These are phyloP conservation scores for Penicillium pancosmium DNA, from an alignment of 495 filamentous ascomycete genomes.

Conservation along the genomic window DNA sequence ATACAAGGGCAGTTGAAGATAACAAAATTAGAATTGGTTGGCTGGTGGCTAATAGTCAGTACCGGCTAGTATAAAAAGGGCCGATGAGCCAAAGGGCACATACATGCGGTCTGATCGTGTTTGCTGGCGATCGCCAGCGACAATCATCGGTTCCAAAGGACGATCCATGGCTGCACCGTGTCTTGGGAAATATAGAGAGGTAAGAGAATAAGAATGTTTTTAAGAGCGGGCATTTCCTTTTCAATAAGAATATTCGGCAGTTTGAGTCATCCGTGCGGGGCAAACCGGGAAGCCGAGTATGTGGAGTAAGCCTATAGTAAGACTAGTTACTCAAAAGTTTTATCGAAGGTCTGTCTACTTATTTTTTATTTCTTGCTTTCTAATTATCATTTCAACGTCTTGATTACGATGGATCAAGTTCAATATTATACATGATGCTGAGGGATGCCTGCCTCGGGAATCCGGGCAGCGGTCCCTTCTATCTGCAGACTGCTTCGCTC, in stretches of 20 bases:
- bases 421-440: too few relatives aligned
- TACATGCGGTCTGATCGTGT: conserved; percentile 14
- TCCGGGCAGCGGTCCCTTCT: too few relatives aligned
- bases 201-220: neutral
- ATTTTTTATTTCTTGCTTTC: too few relatives aligned
- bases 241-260: neutral
- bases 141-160: conserved; percentile 14
- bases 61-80: too few relatives aligned
- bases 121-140: neutral
- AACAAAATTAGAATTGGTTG: conserved; percentile 28
- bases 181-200: neutral
- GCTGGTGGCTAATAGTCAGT: conserved; percentile 8
- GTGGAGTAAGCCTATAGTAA: too few relatives aligned
- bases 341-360: too few relatives aligned
- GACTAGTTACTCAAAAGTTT: too few relatives aligned
- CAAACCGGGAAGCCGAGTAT: neutral
- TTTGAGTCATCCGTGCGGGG: conserved; percentile 8
- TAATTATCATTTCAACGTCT: too few relatives aligned
- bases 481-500: too few relatives aligned
- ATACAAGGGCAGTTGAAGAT: conserved; percentile 37
- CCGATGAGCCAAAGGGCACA: neutral
- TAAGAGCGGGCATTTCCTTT: neutral
- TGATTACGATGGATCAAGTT: too few relatives aligned
- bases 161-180: conserved; percentile 8
- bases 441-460: too few relatives aligned